These are phyloP conservation scores for Paracoccidioides lutzii DNA, from an alignment of 2,329 filamentous ascomycete genomes.

Conservation along the genomic window DNA sequence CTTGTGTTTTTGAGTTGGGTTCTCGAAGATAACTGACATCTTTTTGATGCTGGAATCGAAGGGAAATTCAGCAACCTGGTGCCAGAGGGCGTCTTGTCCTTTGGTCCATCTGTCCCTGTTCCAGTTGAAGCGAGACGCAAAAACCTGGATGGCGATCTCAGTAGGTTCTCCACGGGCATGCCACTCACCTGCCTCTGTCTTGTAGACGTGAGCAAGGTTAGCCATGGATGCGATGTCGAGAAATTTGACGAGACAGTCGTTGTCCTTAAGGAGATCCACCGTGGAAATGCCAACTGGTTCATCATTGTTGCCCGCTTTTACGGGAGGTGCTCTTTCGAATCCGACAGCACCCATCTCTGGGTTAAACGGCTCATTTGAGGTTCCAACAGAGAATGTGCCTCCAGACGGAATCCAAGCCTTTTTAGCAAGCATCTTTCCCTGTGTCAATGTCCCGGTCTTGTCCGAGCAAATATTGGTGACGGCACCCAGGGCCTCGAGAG, in stretches of 20 bases:
- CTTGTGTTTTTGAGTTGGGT: slow-evolving; percentile 13
- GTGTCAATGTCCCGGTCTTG: slow-evolving; percentile 49
- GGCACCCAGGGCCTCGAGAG: slow-evolving; percentile 48
- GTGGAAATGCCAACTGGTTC: slow-evolving; percentile 12
- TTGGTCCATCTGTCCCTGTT: slow-evolving; percentile 42
- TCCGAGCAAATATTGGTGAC: slow-evolving; percentile 48
- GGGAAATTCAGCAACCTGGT: slow-evolving; percentile 53
- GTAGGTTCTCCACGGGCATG: slow-evolving; percentile 54
- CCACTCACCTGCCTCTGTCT: slow-evolving; percentile 44
- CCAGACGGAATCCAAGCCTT: slow-evolving; percentile 46
- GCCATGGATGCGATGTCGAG: slow-evolving; percentile 52
- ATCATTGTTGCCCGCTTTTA: slow-evolving; percentile 12
- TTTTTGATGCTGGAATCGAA: slow-evolving; percentile 66
- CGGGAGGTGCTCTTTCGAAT: slow-evolving; percentile 24
- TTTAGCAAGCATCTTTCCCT: slow-evolving; percentile 52
- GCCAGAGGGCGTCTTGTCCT: slow-evolving; percentile 41
- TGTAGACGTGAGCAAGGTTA: slow-evolving; percentile 51
- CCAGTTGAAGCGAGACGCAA: slow-evolving; percentile 55
- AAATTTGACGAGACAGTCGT: slow-evolving; percentile 40
- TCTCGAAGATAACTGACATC: slow-evolving; percentile 57
- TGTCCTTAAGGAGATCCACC: slow-evolving; percentile 33
- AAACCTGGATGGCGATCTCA: slow-evolving; percentile 64
- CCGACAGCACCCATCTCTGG: slow-evolving; percentile 40
- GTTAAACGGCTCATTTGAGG: slow-evolving; percentile 44
- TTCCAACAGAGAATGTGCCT: slow-evolving; percentile 46